phyloP scores from a whole-genome alignment of 306 rosid species.

The Vigna nakashimae region DNA sequence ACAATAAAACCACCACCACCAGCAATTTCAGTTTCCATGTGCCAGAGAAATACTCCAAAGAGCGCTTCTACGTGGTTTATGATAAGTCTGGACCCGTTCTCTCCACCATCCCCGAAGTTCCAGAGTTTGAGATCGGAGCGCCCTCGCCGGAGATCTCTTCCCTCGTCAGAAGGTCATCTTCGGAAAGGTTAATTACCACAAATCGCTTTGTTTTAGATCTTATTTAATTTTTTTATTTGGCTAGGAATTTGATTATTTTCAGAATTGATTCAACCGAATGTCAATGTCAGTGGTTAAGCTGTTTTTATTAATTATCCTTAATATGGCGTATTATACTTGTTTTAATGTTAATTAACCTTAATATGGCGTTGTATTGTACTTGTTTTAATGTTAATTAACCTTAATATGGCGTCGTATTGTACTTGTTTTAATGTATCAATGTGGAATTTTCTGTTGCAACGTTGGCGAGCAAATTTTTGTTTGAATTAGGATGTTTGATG shows the following conservation, averaged over 20 bases:
- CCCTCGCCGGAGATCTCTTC: slow-evolving; percentile 72
- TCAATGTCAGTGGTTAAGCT: not conserved
- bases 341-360: not conserved
- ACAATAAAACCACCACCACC: not conserved
- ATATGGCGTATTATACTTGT: not conserved
- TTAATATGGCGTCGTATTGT: not conserved
- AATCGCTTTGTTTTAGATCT: not conserved
- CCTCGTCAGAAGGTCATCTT: slow-evolving; percentile 56
- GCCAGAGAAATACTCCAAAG: slow-evolving; percentile 48
- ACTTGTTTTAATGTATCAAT: not conserved
- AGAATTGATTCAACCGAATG: not conserved
- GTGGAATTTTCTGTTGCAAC: not conserved
- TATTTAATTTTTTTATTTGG: not conserved
- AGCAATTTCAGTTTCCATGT: slow-evolving; percentile 26
- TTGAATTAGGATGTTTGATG: not conserved
- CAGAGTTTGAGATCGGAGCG: slow-evolving; percentile 58
- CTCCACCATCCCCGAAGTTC: slow-evolving; percentile 73
- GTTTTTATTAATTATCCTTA: not conserved
- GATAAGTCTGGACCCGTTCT: slow-evolving; percentile 70
- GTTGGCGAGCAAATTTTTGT: not conserved
- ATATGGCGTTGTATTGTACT: not conserved
- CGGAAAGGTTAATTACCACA: slow-evolving; percentile 53
- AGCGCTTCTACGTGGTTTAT: slow-evolving; percentile 63
- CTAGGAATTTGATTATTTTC: not conserved
- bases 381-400: not conserved